Evolutionary conservation across 106 monocot genomes (phyloP).

Genomic region (Phalaenopsis aphrodite): DNA sequence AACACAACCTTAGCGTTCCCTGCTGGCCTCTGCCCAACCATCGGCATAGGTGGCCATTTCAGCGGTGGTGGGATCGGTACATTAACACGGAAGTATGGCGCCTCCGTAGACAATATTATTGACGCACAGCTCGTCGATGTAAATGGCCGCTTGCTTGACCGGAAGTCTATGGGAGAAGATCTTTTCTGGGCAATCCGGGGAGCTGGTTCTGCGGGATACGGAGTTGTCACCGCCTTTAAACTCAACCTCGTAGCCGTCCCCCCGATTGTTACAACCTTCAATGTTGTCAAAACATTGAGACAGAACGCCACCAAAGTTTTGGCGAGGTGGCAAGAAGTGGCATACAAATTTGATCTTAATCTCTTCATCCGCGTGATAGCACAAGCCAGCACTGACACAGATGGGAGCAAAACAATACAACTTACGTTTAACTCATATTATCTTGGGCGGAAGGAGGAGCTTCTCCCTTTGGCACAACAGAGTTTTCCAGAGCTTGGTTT

Average conservation of each 20-base stretch:
- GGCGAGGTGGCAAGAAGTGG: slow-evolving; percentile 26
- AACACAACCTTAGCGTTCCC: slow-evolving; percentile 24
- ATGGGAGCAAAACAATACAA: slow-evolving; percentile 12
- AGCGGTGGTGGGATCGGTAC: slow-evolving; percentile 49
- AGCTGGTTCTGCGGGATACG: slow-evolving; percentile 49
- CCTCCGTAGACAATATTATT: slow-evolving; percentile 35
- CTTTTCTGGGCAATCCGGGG: slow-evolving; percentile 67
- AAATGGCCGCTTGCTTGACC: slow-evolving; percentile 25
- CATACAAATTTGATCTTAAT: slow-evolving; percentile 14
- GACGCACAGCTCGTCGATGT: slow-evolving; percentile 32
- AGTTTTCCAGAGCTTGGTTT: slow-evolving; percentile 26
- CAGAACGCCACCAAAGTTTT: slow-evolving; percentile 30
- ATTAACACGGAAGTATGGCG: slow-evolving; percentile 33
- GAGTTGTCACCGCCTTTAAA: slow-evolving; percentile 35
- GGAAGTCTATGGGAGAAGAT: slow-evolving; percentile 59
- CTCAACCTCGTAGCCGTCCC: slow-evolving; percentile 40
- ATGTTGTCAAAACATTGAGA: slow-evolving; percentile 8
- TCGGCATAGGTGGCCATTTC: slow-evolving; percentile 47
- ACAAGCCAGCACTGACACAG: background rate
- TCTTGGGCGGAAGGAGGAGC: slow-evolving; percentile 14
- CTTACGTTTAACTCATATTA: slow-evolving; percentile 15
- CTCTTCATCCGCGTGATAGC: slow-evolving; percentile 20
- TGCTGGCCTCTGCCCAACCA: slow-evolving; percentile 31
- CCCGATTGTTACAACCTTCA: slow-evolving; percentile 30
- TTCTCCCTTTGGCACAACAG: background rate